A percentile compares a stretch with the other conserved stretches of the same genome.
Conservation (phyloP, 805 yeast genomes). For the Candida pseudoglaebosa region DNA sequence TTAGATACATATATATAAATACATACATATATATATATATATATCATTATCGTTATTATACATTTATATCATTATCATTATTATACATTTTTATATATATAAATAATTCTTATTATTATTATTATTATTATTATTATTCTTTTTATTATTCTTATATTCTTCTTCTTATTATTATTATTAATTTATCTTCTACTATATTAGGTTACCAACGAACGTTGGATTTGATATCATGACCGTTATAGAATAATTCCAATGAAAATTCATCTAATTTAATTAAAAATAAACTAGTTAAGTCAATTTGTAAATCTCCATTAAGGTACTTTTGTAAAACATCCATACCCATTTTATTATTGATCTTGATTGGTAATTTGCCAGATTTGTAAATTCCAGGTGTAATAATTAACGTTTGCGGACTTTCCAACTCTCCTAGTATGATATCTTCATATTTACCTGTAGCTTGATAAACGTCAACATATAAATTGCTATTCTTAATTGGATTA, state of each 20-base stretch:
- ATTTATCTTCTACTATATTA: too few relatives aligned
- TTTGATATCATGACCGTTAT: conserved; percentile 42
- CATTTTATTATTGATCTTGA: conserved; percentile 42
- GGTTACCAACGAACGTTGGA: conserved; percentile 34
- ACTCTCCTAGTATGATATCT: conserved; percentile 43
- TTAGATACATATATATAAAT: too few relatives aligned
- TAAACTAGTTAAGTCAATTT: conserved; percentile 44
- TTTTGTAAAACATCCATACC: conserved; percentile 47
- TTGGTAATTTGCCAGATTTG: conserved; percentile 47
- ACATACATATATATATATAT: too few relatives aligned
- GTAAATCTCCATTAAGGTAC: conserved; percentile 49
- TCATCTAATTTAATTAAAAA: conserved; percentile 37
- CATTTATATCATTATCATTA: too few relatives aligned
- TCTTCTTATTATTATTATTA: too few relatives aligned
- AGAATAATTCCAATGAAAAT: conserved; percentile 39
- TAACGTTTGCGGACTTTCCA: conserved; percentile 38
- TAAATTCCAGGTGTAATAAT: conserved; percentile 50
- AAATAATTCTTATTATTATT: too few relatives aligned
- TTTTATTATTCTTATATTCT: too few relatives aligned
- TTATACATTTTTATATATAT: too few relatives aligned
- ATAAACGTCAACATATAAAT: conserved; percentile 36
- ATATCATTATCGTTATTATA: too few relatives aligned
- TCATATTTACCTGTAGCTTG: conserved; percentile 48
- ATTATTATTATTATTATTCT: too few relatives aligned
- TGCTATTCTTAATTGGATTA: conserved; percentile 52